Evolutionary conservation across 1,284 basidiomycete species (phyloP).

Genomic region (Athelia sp.): DNA sequence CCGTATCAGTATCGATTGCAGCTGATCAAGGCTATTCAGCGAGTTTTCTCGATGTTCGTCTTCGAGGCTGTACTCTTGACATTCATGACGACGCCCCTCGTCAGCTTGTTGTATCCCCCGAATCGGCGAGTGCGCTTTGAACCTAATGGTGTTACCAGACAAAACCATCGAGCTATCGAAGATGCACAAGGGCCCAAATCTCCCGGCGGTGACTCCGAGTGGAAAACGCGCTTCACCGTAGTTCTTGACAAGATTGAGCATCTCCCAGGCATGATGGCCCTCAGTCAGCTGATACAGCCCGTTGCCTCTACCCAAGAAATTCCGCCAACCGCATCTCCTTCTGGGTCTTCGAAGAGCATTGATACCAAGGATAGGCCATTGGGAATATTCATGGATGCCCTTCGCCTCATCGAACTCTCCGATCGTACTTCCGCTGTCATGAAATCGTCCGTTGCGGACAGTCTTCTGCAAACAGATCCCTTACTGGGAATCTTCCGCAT

Average conservation of each 20-base stretch:
- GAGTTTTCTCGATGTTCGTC: constrained; percentile 88
- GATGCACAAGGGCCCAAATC: constrained; percentile 10
- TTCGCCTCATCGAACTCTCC: constrained; percentile 86
- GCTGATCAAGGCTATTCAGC: constrained; percentile 19
- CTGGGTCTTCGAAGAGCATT: constrained; percentile 10
- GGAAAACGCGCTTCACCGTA: constrained; percentile 66
- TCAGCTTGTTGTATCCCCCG: constrained; percentile 74
- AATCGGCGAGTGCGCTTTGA: constrained; percentile 47
- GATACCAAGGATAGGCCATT: constrained; percentile 10
- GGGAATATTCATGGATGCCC: constrained; percentile 50
- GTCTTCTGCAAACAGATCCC: constrained; percentile 72
- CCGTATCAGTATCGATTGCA: constrained; percentile 1
- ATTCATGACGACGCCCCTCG: constrained; percentile 85
- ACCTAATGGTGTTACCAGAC: constrained; percentile 37
- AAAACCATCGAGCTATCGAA: constrained; percentile 34
- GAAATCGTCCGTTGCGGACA: constrained; percentile 75
- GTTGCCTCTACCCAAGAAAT: constrained; percentile 22
- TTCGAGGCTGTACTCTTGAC: constrained; percentile 84
- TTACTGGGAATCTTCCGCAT: constrained; percentile 81
- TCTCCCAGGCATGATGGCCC: constrained; percentile 69
- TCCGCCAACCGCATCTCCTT: constrained; percentile 34
- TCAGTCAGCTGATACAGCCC: constrained; percentile 54
- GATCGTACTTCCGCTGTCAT: constrained; percentile 90
- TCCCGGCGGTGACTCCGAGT: constrained; percentile 20
- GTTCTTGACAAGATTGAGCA: constrained; percentile 92